Base-by-base conservation (phyloP, 2,329 filamentous ascomycete genomes). In the Lecanosticta acicola region DNA sequence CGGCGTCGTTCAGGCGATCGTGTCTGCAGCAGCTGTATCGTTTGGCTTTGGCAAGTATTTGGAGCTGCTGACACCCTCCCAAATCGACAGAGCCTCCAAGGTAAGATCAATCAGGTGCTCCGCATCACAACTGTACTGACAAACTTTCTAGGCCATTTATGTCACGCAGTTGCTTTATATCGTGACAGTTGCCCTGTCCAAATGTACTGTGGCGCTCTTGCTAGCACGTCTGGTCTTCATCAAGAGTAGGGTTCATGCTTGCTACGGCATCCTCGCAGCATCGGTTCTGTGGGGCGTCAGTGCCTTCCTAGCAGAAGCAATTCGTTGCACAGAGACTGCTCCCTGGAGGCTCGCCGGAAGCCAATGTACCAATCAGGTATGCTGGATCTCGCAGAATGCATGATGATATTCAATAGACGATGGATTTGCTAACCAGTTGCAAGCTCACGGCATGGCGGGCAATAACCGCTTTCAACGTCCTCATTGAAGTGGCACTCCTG, bases 221-320 rank as follows among this genome's bases (percentile, higher is more conserved):
- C 50, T 57, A n/a, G 51, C 51, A 3, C 56, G 54, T 26, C 54
- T 57, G 19, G 54, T 56, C 32, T 53, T 56, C 43, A 43, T 56
- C 45, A 52, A 42, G 39, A 56, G 48, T 32, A 45, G 49, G 19
- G 47, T 55, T 9, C 42, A 46, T 17, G 49, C 50, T 17, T 56
- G 54, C 45, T 53, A 56, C 26, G 49, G 29, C n/a, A 35, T 56
- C 3, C 35, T 56, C 32, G 42, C 24, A 19, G 32, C 49, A 10
- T 49, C 51, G n/a, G 44, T 34, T 17, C 16, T 51, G 5, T 56
- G 54, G 54, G 54, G 54, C 8, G 7, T 57, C n/a, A 36, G 44
- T 16, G 42, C 54, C 4, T 50, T 53, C 39, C 3, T 57, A 19
- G 48, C 45, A 19, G 39, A 49, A 34, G 40, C 45, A 17, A 34